phyloP scores from a whole-genome alignment of 83 land plant species.

The Thuja plicata region DNA sequence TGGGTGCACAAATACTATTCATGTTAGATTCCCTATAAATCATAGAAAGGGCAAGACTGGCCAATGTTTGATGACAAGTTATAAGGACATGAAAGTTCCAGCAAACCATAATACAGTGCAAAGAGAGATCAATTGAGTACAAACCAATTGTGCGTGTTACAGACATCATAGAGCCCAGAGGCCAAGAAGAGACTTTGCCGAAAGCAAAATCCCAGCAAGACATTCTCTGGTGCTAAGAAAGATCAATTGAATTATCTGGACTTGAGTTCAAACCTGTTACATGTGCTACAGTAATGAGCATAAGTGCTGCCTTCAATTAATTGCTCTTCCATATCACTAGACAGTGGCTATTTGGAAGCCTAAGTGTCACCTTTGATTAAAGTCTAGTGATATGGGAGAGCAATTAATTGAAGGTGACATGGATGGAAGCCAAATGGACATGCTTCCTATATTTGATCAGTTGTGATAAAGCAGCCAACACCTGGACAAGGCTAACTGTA shows the following conservation, averaged over 20 bases:
- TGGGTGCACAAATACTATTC: too few relatives aligned
- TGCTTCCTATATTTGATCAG: neutral
- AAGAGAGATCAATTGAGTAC: neutral
- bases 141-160: neutral
- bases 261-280: neutral
- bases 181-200: neutral
- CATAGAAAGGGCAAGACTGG: too few relatives aligned
- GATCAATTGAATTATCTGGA: neutral
- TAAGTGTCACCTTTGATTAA: too few relatives aligned
- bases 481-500: neutral
- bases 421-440: neutral
- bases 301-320: too few relatives aligned
- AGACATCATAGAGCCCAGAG: neutral
- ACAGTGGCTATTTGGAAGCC: too few relatives aligned
- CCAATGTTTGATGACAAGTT: too few relatives aligned
- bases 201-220: neutral
- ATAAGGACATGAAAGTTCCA: too few relatives aligned
- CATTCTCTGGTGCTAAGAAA: neutral
- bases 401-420: neutral
- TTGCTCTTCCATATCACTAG: too few relatives aligned
- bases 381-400: neutral
- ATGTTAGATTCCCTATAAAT: too few relatives aligned
- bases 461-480: neutral
- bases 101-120: too few relatives aligned
- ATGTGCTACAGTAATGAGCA: neutral